Evolutionary conservation across 1,284 basidiomycete species (phyloP), one percentile per base, ranked within the genome.

Genomic region (Pisolithus thermaeus): DNA sequence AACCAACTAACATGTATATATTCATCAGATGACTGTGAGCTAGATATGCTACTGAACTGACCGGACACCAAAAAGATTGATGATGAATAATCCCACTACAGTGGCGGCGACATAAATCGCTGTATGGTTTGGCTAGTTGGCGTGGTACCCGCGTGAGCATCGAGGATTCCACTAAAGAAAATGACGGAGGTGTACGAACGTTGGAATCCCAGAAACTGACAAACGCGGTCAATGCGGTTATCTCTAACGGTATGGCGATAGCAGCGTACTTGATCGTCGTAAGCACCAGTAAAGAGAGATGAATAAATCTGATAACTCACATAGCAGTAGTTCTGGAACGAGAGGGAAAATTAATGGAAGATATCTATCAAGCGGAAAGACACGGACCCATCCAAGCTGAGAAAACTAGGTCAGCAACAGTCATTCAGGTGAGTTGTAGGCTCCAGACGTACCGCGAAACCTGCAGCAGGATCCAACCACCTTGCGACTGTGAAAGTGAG

Each of bases 1-100:
- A 85, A 87, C 62, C 75, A 81, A 62, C 73, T 76, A 39, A 52
- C 12, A 41, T 35, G 8, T 41, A 25, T 2, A 6, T 4, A 20
- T 4, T 51, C 42, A 43, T 40, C 6, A 35, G 37, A 53, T 9
- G 50, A 45, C 14, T 14, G 36, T 23, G 8, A 6, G 9, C n/a
- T 23, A 42, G 22, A 30, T 14, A 3, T 7, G 14, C 8, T 20
- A 32, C 8, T 11, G 42, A 20, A 54, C 61, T 52, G 47, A 81
- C 70, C 75, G 72, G 16, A 89, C 85, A 54, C 87, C 87, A 56
- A 91, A 83, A 43, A 92, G 77, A 65, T 93, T 93, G 72, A 90
- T 81, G 8, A 75, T 59, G 58, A 80, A 78, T 27, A 87, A 79
- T 5, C 79, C 61, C 16, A 87, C 69, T 42, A 81, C 76, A 44